phyloP scores from a whole-genome alignment of 495 filamentous ascomycete species.

The Bryoglossum gracile region DNA sequence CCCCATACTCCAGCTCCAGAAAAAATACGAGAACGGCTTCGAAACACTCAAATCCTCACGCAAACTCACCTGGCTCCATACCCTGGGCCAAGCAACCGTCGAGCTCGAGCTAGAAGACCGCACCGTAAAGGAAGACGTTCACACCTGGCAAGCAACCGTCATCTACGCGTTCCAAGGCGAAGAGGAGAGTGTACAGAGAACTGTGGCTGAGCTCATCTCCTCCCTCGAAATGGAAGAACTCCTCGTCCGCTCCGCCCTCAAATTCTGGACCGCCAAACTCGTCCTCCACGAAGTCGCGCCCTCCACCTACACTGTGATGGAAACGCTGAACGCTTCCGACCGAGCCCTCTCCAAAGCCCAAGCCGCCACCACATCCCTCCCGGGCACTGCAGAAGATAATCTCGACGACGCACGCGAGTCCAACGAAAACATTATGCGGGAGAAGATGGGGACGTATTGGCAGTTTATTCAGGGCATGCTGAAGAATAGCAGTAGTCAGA shows the following conservation, averaged over 20 bases:
- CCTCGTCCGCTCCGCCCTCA: slow-evolving; percentile 68
- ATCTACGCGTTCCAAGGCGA: slow-evolving; percentile 73
- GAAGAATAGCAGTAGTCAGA: slow-evolving; percentile 71
- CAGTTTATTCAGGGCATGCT: slow-evolving; percentile 91
- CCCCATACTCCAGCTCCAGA: slow-evolving; percentile 54
- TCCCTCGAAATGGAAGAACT: slow-evolving; percentile 67
- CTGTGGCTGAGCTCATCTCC: slow-evolving; percentile 53
- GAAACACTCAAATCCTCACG: slow-evolving; percentile 69
- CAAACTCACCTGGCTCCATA: slow-evolving; percentile 81
- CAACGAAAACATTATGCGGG: slow-evolving; percentile 48
- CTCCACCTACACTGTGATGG: slow-evolving; percentile 56
- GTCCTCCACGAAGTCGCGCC: slow-evolving; percentile 57
- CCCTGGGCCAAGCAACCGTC: slow-evolving; percentile 72
- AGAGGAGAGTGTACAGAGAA: slow-evolving; percentile 29
- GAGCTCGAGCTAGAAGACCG: slow-evolving; percentile 80
- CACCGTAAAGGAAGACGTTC: slow-evolving; percentile 60
- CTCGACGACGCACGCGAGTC: slow-evolving; percentile 40
- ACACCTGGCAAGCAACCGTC: slow-evolving; percentile 82
- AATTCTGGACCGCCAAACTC: slow-evolving; percentile 77
- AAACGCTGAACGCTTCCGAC: slow-evolving; percentile 48
- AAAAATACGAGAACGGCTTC: slow-evolving; percentile 69
- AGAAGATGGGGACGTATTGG: slow-evolving; percentile 80
- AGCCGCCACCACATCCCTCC: slow-evolving; percentile 31
- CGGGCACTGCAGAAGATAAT: slow-evolving; percentile 40
- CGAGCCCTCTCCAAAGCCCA: slow-evolving; percentile 28